Evolutionary conservation across 495 filamentous ascomycete genomes (phyloP).

Genomic region (Trichoderma orchidacearum): DNA sequence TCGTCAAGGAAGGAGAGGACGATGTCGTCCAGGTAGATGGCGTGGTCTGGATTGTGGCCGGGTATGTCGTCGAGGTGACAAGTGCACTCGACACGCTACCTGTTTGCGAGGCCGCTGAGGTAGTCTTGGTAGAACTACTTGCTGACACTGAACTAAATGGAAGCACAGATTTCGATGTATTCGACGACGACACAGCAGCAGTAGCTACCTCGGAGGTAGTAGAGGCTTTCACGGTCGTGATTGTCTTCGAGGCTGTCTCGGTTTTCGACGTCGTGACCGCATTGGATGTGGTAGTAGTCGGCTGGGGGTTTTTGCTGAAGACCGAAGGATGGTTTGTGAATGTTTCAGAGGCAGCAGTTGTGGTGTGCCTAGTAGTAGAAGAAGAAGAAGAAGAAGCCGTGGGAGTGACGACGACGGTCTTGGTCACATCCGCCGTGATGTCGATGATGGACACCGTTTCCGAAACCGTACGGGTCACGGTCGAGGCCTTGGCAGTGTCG

Average conservation of each 20-base stretch:
- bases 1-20: not conserved
- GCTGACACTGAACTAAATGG: not conserved
- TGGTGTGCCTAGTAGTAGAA: not conserved
- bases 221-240: not conserved
- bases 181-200: not conserved
- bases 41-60: not conserved
- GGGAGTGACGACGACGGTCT: conserved; percentile 12
- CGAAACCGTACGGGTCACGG: conserved; percentile 10
- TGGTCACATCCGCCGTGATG: conserved; percentile 1
- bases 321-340: not conserved
- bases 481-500: conserved; percentile 10
- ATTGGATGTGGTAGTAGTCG: not conserved
- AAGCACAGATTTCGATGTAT: not conserved
- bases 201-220: not conserved
- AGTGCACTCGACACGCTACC: not conserved
- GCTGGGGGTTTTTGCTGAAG: not conserved
- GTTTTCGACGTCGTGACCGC: not conserved
- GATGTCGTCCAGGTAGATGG: not conserved
- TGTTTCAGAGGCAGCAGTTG: not conserved
- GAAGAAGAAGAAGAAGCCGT: conserved; percentile 7
- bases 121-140: not conserved
- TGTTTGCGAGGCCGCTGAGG: conserved; percentile 12
- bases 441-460: conserved; percentile 8
- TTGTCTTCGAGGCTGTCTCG: not conserved
- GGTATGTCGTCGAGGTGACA: not conserved